phyloP scores from a whole-genome alignment of 2,329 filamentous ascomycete species.

The Xylaria sp. region DNA sequence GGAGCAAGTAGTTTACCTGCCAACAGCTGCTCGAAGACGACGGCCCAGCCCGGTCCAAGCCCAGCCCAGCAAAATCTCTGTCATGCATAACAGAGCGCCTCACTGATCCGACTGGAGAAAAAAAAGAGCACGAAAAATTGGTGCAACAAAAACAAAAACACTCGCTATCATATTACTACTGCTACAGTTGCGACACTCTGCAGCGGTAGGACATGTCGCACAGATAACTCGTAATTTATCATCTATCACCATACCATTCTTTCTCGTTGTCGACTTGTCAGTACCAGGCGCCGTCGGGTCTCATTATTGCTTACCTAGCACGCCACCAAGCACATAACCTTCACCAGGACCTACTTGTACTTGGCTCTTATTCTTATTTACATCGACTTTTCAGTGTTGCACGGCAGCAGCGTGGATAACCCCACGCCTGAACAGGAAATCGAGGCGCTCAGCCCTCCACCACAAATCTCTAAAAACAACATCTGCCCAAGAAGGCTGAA shows the following conservation, averaged over 20 bases:
- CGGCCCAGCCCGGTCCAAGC: conserved; percentile 5
- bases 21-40: conserved; percentile 27
- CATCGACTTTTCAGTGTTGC: conserved; percentile 15
- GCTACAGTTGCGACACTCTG: background rate
- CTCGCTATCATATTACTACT: background rate
- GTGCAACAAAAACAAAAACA: conserved; percentile 23
- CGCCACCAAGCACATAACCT: background rate
- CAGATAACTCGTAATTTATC: background rate
- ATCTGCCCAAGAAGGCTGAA: conserved; percentile 11
- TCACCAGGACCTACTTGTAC: background rate
- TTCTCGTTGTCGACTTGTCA: conserved; percentile 5
- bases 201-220: background rate
- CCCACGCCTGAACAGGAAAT: conserved; percentile 34
- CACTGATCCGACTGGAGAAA: conserved; percentile 6
- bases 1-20: conserved; percentile 26
- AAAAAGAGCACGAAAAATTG: conserved; percentile 23
- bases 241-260: background rate
- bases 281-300: conserved; percentile 11
- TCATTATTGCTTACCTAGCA: conserved; percentile 5
- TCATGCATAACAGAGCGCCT: conserved; percentile 15
- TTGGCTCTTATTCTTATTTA: conserved; percentile 26
- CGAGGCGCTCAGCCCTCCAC: conserved; percentile 27
- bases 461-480: conserved; percentile 34
- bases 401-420: conserved; percentile 1
- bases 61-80: conserved; percentile 14